phyloP scores from a whole-genome alignment of 2,329 filamentous ascomycete genomes.

The Colletotrichum musicola region DNA sequence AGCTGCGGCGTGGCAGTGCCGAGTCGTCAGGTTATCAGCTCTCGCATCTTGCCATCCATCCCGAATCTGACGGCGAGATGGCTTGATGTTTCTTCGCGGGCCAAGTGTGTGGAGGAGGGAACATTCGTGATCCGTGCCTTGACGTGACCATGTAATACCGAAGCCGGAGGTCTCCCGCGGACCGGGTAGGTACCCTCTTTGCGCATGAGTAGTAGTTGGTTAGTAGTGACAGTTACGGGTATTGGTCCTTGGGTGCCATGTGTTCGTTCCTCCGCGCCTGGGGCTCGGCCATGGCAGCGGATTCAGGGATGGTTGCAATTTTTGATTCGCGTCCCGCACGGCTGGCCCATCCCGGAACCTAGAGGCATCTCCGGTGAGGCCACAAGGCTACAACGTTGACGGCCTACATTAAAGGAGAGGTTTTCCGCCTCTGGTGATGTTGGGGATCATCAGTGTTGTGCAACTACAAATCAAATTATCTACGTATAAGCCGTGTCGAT shows the following conservation, averaged over 20 bases:
- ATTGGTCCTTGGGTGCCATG: slow-evolving; percentile 23
- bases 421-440: slow-evolving; percentile 15
- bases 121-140: background rate
- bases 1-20: slow-evolving; percentile 18
- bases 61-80: slow-evolving; percentile 31
- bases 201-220: slow-evolving; percentile 22
- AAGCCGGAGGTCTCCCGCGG: slow-evolving; percentile 18
- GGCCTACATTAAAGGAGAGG: slow-evolving; percentile 17
- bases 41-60: slow-evolving; percentile 30
- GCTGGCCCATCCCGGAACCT: slow-evolving; percentile 32
- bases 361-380: slow-evolving; percentile 41
- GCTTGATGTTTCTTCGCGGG: slow-evolving; percentile 26
- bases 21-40: slow-evolving; percentile 31
- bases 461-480: background rate
- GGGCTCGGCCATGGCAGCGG: slow-evolving; percentile 5
- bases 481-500: background rate
- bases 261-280: slow-evolving; percentile 13
- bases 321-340: slow-evolving; percentile 18
- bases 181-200: slow-evolving; percentile 22
- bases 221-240: slow-evolving; percentile 4
- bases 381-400: slow-evolving; percentile 41
- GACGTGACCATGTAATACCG: background rate
- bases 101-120: slow-evolving; percentile 10
- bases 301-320: slow-evolving; percentile 33
- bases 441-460: background rate